A percentile compares a stretch with the other conserved stretches of the same genome.
Evolutionary conservation across 2,329 filamentous ascomycete species (phyloP).

Genomic region (Aspergillus candidus): DNA sequence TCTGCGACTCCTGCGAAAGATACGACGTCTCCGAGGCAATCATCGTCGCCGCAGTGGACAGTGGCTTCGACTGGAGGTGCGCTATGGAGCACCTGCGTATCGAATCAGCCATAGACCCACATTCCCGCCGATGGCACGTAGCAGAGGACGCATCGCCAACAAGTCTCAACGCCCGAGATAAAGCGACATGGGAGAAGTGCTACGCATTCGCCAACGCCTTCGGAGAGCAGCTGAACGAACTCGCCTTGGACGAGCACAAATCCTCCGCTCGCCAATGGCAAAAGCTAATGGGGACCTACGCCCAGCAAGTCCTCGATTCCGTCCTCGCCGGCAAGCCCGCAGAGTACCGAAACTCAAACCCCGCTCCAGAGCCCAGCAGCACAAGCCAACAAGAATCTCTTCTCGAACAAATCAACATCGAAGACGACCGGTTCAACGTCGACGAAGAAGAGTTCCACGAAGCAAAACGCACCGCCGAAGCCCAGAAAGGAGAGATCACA

Average conservation of each 20-base stretch:
- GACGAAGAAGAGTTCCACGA: neutral
- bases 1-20: slow-evolving; percentile 32
- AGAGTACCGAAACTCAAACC: neutral
- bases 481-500: slow-evolving; percentile 20
- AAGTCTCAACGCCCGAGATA: slow-evolving; percentile 9
- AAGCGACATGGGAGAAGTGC: slow-evolving; percentile 27
- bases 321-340: slow-evolving; percentile 12
- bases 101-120: slow-evolving; percentile 16
- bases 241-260: slow-evolving; percentile 13
- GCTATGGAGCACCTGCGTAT: slow-evolving; percentile 25
- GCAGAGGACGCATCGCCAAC: slow-evolving; percentile 17
- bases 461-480: neutral
- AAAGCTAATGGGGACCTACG: slow-evolving; percentile 20
- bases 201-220: slow-evolving; percentile 28
- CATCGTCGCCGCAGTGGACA: slow-evolving; percentile 31
- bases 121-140: slow-evolving; percentile 24
- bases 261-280: slow-evolving; percentile 13
- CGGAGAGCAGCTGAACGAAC: slow-evolving; percentile 21
- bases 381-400: neutral
- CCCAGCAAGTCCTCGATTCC: slow-evolving; percentile 19
- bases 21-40: slow-evolving; percentile 26
- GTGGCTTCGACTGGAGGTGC: slow-evolving; percentile 28
- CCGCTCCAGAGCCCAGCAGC: neutral
- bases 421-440: neutral
- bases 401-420: neutral